These are phyloP conservation scores for Ogataea parapolymorpha DNA, from an alignment of 805 yeast genomes.

Conservation along the genomic window DNA sequence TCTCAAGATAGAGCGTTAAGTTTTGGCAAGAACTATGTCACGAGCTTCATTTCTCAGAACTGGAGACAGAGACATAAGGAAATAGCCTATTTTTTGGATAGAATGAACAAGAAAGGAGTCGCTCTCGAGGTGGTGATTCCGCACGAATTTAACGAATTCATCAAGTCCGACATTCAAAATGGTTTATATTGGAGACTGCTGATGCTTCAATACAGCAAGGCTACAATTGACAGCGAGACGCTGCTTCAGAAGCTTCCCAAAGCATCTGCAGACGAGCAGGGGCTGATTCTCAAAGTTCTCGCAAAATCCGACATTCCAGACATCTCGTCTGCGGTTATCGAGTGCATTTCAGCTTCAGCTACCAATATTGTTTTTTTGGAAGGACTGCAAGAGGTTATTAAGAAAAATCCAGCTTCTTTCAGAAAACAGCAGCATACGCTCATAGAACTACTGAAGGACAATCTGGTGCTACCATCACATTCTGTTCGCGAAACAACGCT, in stretches of 20 bases:
- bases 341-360: not conserved
- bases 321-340: not conserved
- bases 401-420: constrained; percentile 34
- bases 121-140: constrained; percentile 29
- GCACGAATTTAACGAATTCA: constrained; percentile 29
- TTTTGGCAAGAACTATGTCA: constrained; percentile 45
- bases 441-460: constrained; percentile 28
- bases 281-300: constrained; percentile 37
- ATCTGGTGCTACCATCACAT: constrained; percentile 49
- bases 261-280: constrained; percentile 37
- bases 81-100: constrained; percentile 42
- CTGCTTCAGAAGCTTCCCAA: constrained; percentile 14
- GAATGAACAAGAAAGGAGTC: constrained; percentile 30
- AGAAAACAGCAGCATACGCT: constrained; percentile 35
- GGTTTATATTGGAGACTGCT: constrained; percentile 52
- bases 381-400: constrained; percentile 24
- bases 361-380: constrained; percentile 17
- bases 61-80: constrained; percentile 38
- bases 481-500: constrained; percentile 46
- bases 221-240: constrained; percentile 23
- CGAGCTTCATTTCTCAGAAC: constrained; percentile 42
- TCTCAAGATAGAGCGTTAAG: constrained; percentile 43
- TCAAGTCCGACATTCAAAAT: constrained; percentile 27
- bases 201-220: constrained; percentile 37
- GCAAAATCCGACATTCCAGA: constrained; percentile 24